These are phyloP conservation scores for Oligophagozyma castellii DNA, from an alignment of 1,139 yeast genomes.

Conservation along the genomic window DNA sequence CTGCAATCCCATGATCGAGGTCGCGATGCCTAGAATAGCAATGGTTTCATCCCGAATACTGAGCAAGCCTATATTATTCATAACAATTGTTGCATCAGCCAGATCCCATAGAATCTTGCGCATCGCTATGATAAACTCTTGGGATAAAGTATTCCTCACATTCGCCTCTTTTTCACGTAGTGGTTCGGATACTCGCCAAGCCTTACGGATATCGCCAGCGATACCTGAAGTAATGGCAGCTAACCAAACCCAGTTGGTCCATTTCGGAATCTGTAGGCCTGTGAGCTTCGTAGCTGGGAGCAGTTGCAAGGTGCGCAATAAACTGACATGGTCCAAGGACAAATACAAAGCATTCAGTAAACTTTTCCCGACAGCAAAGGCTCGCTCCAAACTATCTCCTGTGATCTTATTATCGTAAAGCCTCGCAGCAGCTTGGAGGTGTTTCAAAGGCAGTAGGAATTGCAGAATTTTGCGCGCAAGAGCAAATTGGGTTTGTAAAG, in stretches of 20 bases:
- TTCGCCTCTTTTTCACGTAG: constrained; percentile 10
- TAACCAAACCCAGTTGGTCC: constrained; percentile 62
- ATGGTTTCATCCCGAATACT: constrained; percentile 65
- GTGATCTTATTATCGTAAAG: constrained; percentile 59
- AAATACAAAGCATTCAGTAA: constrained; percentile 65
- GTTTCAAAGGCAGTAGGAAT: constrained; percentile 70
- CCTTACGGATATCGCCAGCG: constrained; percentile 28
- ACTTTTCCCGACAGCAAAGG: constrained; percentile 44
- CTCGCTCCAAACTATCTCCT: constrained; percentile 44
- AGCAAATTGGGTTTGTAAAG: constrained; percentile 42
- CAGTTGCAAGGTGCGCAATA: constrained; percentile 37
- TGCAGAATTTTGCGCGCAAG: constrained; percentile 69
- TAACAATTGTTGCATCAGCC: constrained; percentile 64
- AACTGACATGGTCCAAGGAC: constrained; percentile 56
- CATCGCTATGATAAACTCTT: constrained; percentile 29
- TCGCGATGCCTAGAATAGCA: constrained; percentile 63
- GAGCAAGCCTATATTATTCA: constrained; percentile 50
- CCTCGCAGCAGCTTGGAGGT: constrained; percentile 55
- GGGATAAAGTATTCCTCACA: constrained; percentile 15
- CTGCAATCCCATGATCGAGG: constrained; percentile 3
- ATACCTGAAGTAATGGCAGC: constrained; percentile 55
- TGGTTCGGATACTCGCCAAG: constrained; percentile 20
- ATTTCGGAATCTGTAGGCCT: constrained; percentile 26
- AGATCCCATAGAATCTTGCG: constrained; percentile 69
- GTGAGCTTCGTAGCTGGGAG: constrained; percentile 25